A percentile compares a stretch with the other conserved stretches of the same genome.
Conservation (phyloP, 805 yeast genomes). For the Tetrapisispora nanseiensis region DNA sequence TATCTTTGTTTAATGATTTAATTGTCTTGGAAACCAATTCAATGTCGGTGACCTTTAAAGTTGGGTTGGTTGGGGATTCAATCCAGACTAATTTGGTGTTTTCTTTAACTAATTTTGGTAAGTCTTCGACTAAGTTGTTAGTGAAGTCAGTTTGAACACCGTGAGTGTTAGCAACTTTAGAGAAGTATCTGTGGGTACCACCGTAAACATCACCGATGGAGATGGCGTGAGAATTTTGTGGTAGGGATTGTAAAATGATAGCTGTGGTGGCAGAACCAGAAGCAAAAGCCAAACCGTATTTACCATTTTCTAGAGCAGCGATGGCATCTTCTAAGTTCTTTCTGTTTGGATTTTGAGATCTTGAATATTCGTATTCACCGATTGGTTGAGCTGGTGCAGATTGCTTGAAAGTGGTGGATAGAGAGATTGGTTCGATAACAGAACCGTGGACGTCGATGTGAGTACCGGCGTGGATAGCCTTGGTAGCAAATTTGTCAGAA, state of each 20-base stretch:
- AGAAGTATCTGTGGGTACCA: conserved; percentile 84
- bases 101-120: conserved; percentile 44
- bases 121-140: conserved; percentile 49
- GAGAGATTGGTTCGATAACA: conserved; percentile 73
- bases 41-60: conserved; percentile 70
- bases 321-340: conserved; percentile 68
- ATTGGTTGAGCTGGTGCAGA: conserved; percentile 65
- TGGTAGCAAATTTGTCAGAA: conserved; percentile 52
- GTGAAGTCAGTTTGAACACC: conserved; percentile 65
- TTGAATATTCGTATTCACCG: conserved; percentile 73
- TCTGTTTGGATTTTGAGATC: conserved; percentile 83
- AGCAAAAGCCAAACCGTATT: conserved; percentile 64
- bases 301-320: conserved; percentile 70
- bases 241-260: conserved; percentile 60
- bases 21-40: conserved; percentile 48
- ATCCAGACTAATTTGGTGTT: conserved; percentile 77
- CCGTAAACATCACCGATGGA: conserved; percentile 85
- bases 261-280: conserved; percentile 88
- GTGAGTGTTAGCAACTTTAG: conserved; percentile 73
- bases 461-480: conserved; percentile 79
- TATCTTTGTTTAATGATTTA: conserved; percentile 40
- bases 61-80: conserved; percentile 85
- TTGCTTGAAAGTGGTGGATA: conserved; percentile 81
- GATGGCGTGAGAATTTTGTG: conserved; percentile 62
- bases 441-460: conserved; percentile 73